Evolutionary conservation across 2,329 filamentous ascomycete species (phyloP).

Genomic region (Penicillium thymicola): DNA sequence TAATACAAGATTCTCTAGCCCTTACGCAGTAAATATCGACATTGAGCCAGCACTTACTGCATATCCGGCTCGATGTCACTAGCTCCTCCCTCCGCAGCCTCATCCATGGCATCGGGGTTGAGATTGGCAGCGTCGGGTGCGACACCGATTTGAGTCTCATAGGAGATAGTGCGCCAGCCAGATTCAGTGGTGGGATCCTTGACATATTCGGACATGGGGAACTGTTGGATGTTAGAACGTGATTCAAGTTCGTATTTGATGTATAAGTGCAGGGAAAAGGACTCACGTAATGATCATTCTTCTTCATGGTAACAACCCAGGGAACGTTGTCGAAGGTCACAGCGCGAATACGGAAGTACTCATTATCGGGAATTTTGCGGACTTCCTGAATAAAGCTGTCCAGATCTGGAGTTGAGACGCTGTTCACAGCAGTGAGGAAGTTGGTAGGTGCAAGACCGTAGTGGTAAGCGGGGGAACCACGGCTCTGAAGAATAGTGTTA

Average conservation of each 20-base stretch:
- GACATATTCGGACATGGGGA: conserved; percentile 63
- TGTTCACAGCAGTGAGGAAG: conserved; percentile 96
- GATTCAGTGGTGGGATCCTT: conserved; percentile 53
- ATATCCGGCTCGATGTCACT: conserved; percentile 41
- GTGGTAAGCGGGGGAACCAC: conserved; percentile 80
- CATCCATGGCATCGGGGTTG: conserved; percentile 48
- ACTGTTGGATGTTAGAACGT: conserved; percentile 35
- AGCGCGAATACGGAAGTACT: conserved; percentile 95
- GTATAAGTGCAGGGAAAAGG: neutral
- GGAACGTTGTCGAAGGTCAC: conserved; percentile 98
- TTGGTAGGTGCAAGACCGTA: conserved; percentile 94
- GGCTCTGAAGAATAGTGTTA: conserved; percentile 47
- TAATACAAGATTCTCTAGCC: conserved; percentile 2
- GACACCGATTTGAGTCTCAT: conserved; percentile 44
- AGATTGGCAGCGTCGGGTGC: conserved; percentile 41
- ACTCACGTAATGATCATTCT: conserved; percentile 88
- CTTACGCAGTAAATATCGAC: neutral
- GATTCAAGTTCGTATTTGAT: neutral
- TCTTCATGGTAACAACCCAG: conserved; percentile 99
- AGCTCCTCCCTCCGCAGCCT: conserved; percentile 34
- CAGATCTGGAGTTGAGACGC: conserved; percentile 76
- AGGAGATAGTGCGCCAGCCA: conserved; percentile 58
- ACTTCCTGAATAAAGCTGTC: conserved; percentile 77
- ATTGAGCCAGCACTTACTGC: conserved; percentile 2
- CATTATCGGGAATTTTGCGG: conserved; percentile 88